Evolutionary conservation across 2,329 filamentous ascomycete genomes (phyloP).

Genomic region (Botrytis fragariae): DNA sequence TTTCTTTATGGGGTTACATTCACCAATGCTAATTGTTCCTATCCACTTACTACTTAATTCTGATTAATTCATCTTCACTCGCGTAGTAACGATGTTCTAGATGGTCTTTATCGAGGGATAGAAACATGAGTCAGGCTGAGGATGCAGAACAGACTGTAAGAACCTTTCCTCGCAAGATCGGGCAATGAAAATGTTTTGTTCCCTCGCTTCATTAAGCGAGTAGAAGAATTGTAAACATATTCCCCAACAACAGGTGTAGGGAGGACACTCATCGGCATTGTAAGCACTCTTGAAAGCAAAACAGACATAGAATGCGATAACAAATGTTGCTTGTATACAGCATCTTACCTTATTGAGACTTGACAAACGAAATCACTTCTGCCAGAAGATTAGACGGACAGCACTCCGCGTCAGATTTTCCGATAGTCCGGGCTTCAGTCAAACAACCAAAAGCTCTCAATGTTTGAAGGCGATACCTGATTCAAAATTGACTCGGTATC

Average conservation of each 20-base stretch:
- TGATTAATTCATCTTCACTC: background rate
- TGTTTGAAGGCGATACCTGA: background rate
- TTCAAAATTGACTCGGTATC: background rate
- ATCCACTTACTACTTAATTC: background rate
- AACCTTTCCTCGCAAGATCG: background rate
- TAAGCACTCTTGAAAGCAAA: background rate
- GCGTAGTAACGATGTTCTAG: background rate
- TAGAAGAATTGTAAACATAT: background rate
- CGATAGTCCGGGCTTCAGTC: background rate
- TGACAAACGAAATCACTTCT: background rate
- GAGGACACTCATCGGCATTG: background rate
- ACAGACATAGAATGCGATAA: background rate
- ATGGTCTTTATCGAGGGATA: background rate
- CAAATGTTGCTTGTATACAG: background rate
- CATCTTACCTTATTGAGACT: background rate
- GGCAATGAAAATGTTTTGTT: background rate
- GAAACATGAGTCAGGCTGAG: background rate
- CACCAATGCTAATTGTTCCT: background rate
- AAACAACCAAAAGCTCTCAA: background rate
- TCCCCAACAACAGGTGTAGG: background rate
- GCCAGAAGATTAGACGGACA: background rate
- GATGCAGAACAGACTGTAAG: background rate
- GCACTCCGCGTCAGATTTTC: background rate
- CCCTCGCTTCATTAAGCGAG: background rate
- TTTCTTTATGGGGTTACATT: background rate